These are phyloP conservation scores for Psidium friedrichsthalianum DNA, from an alignment of 345 rosid species.

Conservation along the genomic window DNA sequence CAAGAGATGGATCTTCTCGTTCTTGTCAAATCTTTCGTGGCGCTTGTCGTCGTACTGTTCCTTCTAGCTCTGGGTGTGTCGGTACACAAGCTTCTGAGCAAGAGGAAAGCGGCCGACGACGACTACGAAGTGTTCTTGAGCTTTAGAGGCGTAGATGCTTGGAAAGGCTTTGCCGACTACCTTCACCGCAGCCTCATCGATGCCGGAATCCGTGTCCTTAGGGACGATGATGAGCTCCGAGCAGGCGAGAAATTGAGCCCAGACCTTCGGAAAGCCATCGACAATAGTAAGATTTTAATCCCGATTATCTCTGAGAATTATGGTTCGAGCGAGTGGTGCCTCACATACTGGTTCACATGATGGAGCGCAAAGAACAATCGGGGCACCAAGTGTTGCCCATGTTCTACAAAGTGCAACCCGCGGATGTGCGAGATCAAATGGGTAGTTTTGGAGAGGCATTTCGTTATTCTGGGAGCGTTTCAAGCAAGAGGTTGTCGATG, in stretches of 20 bases:
- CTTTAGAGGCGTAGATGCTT: neutral
- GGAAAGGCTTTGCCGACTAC: neutral
- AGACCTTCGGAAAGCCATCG: neutral
- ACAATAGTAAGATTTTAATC: neutral
- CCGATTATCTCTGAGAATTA: neutral
- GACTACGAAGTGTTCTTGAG: neutral
- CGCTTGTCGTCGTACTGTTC: no score
- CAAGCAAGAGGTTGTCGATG: neutral
- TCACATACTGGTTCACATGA: neutral
- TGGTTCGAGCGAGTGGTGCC: neutral
- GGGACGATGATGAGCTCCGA: neutral
- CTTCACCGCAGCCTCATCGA: accelerated
- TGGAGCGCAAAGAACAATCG: neutral
- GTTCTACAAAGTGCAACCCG: no score
- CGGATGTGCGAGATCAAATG: neutral
- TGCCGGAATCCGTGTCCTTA: neutral
- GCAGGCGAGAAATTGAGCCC: neutral
- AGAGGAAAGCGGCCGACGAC: no score
- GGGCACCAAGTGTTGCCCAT: neutral
- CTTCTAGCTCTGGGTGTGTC: no score
- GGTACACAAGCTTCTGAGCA: no score
- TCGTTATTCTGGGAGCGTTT: neutral
- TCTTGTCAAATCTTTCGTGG: no score
- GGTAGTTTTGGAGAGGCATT: neutral
- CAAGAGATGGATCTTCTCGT: no score